Conservation (phyloP, 2,329 filamentous ascomycete species). For the Tolypocladium album region DNA sequence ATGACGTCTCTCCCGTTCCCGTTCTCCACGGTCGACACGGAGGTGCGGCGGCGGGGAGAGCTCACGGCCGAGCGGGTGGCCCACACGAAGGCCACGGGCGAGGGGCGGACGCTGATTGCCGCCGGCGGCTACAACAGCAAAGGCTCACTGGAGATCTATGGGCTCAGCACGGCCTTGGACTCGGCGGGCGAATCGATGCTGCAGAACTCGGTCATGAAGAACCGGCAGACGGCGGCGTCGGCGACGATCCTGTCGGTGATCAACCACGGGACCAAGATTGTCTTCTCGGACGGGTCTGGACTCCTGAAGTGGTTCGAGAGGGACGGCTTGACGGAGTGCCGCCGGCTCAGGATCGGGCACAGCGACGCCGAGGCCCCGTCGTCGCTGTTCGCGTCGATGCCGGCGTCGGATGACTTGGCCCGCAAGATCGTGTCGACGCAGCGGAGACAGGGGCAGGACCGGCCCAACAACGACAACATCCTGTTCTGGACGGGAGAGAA, state of each 20-base stretch:
- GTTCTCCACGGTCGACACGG: conserved; percentile 51
- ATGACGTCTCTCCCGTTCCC: conserved; percentile 60
- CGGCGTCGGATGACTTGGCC: conserved; percentile 58
- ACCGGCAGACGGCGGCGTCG: conserved; percentile 71
- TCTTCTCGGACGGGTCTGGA: conserved; percentile 75
- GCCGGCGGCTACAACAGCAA: conserved; percentile 88
- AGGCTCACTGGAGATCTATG: conserved; percentile 82
- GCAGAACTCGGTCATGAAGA: conserved; percentile 50
- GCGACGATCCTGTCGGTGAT: conserved; percentile 75
- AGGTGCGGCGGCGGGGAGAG: conserved; percentile 43
- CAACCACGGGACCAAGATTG: conserved; percentile 71
- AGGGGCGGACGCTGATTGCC: conserved; percentile 61
- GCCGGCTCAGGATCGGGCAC: conserved; percentile 43
- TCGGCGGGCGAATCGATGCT: conserved; percentile 13
- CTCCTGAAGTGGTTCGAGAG: conserved; percentile 85
- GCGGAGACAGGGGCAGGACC: conserved; percentile 18
- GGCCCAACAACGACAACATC: conserved; percentile 53
- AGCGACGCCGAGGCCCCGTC: conserved; percentile 34
- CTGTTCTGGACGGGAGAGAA: conserved; percentile 83
- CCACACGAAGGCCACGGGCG: conserved; percentile 38
- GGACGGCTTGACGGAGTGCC: conserved; percentile 57
- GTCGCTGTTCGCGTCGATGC: conserved; percentile 41
- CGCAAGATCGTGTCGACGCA: conserved; percentile 64
- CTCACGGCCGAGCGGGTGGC: conserved; percentile 43
- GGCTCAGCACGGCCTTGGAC: conserved; percentile 30